Evolutionary conservation across 495 filamentous ascomycete species (phyloP).

Genomic region (Penicillium desertorum): DNA sequence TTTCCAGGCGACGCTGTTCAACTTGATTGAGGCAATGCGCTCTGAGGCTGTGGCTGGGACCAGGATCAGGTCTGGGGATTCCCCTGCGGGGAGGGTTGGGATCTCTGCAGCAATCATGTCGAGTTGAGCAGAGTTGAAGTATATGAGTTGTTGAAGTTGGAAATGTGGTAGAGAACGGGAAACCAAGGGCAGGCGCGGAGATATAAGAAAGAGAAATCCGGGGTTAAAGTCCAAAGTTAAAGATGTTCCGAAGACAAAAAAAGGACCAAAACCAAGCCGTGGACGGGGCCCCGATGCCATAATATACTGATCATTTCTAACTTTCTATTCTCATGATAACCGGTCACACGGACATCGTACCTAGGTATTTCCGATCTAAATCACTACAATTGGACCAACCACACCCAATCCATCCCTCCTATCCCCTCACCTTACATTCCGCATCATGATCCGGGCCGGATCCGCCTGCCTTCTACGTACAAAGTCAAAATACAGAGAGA

Average conservation of each 20-base stretch:
- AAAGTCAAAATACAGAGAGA: constrained; percentile 2
- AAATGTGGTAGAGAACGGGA: not conserved
- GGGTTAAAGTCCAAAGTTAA: constrained; percentile 17
- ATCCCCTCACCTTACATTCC: constrained; percentile 8
- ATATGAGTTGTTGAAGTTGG: not conserved
- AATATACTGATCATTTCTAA: not conserved
- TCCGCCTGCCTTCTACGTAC: constrained; percentile 13
- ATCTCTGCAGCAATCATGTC: constrained; percentile 41
- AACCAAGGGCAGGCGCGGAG: not conserved
- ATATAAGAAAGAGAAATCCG: constrained; percentile 29
- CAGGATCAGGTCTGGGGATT: constrained; percentile 62
- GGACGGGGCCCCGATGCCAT: constrained; percentile 9
- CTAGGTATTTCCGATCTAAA: not conserved
- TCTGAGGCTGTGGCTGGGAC: constrained; percentile 67
- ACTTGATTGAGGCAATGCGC: constrained; percentile 58
- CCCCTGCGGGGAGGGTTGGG: constrained; percentile 52
- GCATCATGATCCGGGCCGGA: constrained; percentile 27
- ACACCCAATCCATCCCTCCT: constrained; percentile 3
- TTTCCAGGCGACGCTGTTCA: constrained; percentile 73
- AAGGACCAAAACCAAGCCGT: not conserved
- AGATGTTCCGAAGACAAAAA: constrained; percentile 6
- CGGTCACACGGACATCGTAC: constrained; percentile 4
- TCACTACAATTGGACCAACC: constrained; percentile 7
- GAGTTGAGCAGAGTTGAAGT: not conserved
- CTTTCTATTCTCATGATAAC: not conserved